Percentiles rank a stretch among this genome's conserved stretches.
Conservation (phyloP, 768 basidiomycete species). For the Daedalea quercina region DNA sequence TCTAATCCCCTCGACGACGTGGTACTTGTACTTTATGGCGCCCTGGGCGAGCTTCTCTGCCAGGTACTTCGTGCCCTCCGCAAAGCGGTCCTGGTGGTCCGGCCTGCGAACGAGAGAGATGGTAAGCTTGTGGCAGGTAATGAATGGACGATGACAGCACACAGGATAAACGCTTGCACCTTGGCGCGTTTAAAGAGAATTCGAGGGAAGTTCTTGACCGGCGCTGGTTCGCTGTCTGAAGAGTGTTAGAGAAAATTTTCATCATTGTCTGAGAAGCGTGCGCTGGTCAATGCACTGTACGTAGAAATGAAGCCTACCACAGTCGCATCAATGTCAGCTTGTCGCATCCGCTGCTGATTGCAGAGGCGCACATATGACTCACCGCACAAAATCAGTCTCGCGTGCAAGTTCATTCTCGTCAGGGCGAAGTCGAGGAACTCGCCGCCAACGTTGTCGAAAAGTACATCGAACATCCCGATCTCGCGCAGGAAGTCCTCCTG, state of each 20-base stretch:
- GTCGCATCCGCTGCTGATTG: too few species aligned
- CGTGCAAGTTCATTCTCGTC: slow-evolving; percentile 65
- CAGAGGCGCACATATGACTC: too few species aligned
- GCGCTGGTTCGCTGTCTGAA: neutral
- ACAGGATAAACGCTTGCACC: slow-evolving; percentile 83
- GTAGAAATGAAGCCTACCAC: slow-evolving; percentile 65
- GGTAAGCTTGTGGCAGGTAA: too few species aligned
- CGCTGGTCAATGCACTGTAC: slow-evolving; percentile 49
- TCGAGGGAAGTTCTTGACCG: neutral
- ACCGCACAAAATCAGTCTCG: slow-evolving; percentile 81
- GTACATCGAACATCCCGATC: slow-evolving; percentile 73
- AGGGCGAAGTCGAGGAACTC: slow-evolving; percentile 79
- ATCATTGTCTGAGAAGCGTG: too few species aligned
- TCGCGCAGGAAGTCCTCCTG: slow-evolving; percentile 57
- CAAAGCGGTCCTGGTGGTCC: slow-evolving; percentile 65
- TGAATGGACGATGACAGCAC: too few species aligned
- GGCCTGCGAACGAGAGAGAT: too few species aligned
- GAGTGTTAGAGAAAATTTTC: neutral
- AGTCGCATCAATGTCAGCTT: too few species aligned
- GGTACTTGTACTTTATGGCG: slow-evolving; percentile 73
- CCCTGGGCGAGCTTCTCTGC: slow-evolving; percentile 56
- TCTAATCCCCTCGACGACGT: slow-evolving; percentile 69
- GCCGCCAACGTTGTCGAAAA: slow-evolving; percentile 78
- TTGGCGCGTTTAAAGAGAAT: slow-evolving; percentile 60
- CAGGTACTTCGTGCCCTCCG: slow-evolving; percentile 51